Evolutionary conservation across 169 alveolate species (phyloP).

Genomic region (Plasmodium knowlesi): DNA sequence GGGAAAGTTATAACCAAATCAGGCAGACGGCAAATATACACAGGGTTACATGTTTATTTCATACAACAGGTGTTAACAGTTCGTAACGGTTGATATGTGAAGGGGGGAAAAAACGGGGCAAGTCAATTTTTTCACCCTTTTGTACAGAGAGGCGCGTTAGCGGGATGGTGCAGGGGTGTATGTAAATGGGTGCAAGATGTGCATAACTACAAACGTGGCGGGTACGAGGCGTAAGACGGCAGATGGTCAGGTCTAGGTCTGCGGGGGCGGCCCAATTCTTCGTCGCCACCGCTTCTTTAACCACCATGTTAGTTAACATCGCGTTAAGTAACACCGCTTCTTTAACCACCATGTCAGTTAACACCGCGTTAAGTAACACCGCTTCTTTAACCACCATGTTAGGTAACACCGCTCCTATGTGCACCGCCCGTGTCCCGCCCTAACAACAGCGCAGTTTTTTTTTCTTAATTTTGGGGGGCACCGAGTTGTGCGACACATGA

Average conservation of each 20-base stretch:
- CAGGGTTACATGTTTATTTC: neutral
- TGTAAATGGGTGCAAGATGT: neutral
- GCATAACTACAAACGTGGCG: neutral
- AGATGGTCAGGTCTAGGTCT: too few species aligned
- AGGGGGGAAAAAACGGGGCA: neutral
- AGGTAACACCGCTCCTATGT: neutral
- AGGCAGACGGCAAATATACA: neutral
- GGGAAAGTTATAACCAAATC: neutral
- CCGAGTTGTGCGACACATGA: conserved; percentile 5
- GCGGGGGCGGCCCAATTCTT: neutral
- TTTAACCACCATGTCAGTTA: too few species aligned
- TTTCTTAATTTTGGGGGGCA: conserved; percentile 40
- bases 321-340: neutral
- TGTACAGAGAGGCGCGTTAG: neutral
- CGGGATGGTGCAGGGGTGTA: neutral
- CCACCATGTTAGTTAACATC: too few species aligned
- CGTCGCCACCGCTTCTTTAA: neutral
- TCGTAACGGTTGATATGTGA: neutral
- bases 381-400: neutral
- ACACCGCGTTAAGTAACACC: neutral
- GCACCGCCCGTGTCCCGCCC: neutral
- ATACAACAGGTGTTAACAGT: neutral
- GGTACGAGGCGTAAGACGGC: neutral
- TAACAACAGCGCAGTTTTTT: conserved; percentile 47
- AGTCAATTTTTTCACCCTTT: neutral